These are phyloP conservation scores for Bipolaris zeicola DNA, from an alignment of 2,329 filamentous ascomycete species.

Conservation along the genomic window DNA sequence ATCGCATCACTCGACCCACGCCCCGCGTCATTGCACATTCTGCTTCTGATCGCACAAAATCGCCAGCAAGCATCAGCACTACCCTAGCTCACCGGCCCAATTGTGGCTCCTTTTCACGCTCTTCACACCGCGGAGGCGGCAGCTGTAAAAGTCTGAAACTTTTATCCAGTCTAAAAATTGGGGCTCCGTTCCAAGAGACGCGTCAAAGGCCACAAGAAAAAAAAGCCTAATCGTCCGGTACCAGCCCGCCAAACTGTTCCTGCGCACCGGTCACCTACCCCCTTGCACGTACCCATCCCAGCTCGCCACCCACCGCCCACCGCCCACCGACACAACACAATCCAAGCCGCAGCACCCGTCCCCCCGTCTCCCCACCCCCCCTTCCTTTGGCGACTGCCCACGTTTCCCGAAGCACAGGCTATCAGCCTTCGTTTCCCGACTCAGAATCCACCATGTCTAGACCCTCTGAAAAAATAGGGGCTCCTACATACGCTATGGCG, in stretches of 20 bases:
- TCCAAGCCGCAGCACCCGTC: constrained; percentile 13
- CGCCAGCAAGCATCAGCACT: constrained; percentile 11
- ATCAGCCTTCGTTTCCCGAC: constrained; percentile 15
- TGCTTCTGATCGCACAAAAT: constrained; percentile 11
- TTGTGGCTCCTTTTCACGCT: constrained; percentile 4
- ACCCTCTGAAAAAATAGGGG: constrained; percentile 19
- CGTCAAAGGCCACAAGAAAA: constrained; percentile 7
- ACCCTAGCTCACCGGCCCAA: constrained; percentile 6
- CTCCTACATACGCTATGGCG: constrained; percentile 6
- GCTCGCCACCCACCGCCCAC: constrained; percentile 14
- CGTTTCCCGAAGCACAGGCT: constrained; percentile 19
- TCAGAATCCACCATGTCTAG: constrained; percentile 19
- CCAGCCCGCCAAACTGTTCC: constrained; percentile 9
- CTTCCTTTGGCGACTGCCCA: constrained; percentile 13
- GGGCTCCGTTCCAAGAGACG: constrained; percentile 9
- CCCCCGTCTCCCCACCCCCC: neutral
- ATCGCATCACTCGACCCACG: neutral
- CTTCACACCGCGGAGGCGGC: constrained; percentile 8
- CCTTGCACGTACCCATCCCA: constrained; percentile 9
- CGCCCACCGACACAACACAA: constrained; percentile 15
- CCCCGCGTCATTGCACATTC: neutral
- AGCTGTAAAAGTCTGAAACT: constrained; percentile 15
- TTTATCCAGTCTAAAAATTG: constrained; percentile 16
- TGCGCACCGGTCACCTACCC: constrained; percentile 6
- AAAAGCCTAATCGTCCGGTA: constrained; percentile 8